Evolutionary conservation across 306 rosid species (phyloP).

Genomic region (Crotalaria pallida): DNA sequence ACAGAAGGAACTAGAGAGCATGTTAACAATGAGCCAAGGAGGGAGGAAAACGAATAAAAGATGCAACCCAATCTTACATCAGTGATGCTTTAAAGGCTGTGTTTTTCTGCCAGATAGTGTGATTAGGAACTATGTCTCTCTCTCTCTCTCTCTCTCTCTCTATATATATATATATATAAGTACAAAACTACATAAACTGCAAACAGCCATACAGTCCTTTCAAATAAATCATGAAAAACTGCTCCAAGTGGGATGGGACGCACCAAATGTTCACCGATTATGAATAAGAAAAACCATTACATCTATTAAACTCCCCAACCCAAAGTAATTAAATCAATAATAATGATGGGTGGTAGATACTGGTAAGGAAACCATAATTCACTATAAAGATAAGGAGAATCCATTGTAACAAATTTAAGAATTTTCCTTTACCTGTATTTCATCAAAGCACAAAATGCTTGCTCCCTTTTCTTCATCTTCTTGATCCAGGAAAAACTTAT

Average conservation of each 20-base stretch:
- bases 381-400: neutral
- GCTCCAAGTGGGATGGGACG: conserved; percentile 1
- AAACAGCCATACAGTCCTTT: conserved; percentile 2
- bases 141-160: no score
- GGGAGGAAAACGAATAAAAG: neutral
- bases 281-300: neutral
- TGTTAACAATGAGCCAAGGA: conserved; percentile 1
- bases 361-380: neutral
- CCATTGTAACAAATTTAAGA: neutral
- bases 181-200: conserved; percentile 3
- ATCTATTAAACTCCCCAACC: neutral
- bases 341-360: neutral
- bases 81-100: conserved; percentile 11
- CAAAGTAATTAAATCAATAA: conserved; percentile 8
- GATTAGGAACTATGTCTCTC: conserved; percentile 14
- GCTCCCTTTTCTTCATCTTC: conserved; percentile 67
- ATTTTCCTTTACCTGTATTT: conserved; percentile 69
- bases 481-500: conserved; percentile 60
- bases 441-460: conserved; percentile 90
- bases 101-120: conserved; percentile 9
- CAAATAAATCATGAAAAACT: conserved; percentile 18
- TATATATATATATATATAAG: no score
- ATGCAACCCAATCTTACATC: conserved; percentile 9
- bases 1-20: neutral
- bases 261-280: neutral